A percentile compares a stretch with the other conserved stretches of the same genome.
Conservation (phyloP, 805 yeast species). For the Zygotorulaspora sp. region DNA sequence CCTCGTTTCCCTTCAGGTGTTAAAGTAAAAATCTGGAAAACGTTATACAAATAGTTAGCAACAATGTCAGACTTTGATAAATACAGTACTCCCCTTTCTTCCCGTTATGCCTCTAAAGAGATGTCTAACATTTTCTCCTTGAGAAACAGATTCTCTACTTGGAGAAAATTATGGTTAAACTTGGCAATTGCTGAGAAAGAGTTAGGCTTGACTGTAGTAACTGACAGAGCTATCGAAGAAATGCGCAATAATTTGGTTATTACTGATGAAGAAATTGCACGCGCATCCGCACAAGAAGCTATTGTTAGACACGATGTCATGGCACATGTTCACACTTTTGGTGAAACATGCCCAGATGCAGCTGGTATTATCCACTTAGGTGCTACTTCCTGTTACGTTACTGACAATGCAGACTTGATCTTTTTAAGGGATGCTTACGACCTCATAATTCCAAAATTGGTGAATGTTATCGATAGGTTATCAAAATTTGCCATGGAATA, state of each 20-base stretch:
- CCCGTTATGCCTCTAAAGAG: slow-evolving; percentile 96
- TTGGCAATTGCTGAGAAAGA: slow-evolving; percentile 94
- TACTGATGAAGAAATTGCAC: slow-evolving; percentile 88
- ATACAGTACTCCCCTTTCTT: slow-evolving; percentile 88
- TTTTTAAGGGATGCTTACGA: slow-evolving; percentile 96
- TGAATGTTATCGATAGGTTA: slow-evolving; percentile 89
- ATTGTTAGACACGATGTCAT: slow-evolving; percentile 98
- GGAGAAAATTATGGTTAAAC: slow-evolving; percentile 97
- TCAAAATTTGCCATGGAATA: slow-evolving; percentile 81
- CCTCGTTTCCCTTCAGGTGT: no score
- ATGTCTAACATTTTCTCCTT: slow-evolving; percentile 90
- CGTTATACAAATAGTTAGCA: not conserved
- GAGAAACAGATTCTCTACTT: slow-evolving; percentile 92
- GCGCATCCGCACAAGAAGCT: slow-evolving; percentile 90
- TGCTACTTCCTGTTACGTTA: slow-evolving; percentile 96
- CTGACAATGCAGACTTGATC: slow-evolving; percentile 96
- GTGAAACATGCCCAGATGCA: slow-evolving; percentile 88
- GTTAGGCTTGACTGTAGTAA: slow-evolving; percentile 76
- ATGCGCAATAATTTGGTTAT: slow-evolving; percentile 73
- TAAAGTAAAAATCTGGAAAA: no score
- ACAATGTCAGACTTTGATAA: slow-evolving; percentile 50
- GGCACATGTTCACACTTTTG: slow-evolving; percentile 98
- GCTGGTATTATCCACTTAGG: slow-evolving; percentile 98
- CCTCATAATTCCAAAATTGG: slow-evolving; percentile 86
- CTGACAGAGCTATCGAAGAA: slow-evolving; percentile 88